Evolutionary conservation across 495 filamentous ascomycete species (phyloP).

Genomic region (Trichodelitschia bisporula): DNA sequence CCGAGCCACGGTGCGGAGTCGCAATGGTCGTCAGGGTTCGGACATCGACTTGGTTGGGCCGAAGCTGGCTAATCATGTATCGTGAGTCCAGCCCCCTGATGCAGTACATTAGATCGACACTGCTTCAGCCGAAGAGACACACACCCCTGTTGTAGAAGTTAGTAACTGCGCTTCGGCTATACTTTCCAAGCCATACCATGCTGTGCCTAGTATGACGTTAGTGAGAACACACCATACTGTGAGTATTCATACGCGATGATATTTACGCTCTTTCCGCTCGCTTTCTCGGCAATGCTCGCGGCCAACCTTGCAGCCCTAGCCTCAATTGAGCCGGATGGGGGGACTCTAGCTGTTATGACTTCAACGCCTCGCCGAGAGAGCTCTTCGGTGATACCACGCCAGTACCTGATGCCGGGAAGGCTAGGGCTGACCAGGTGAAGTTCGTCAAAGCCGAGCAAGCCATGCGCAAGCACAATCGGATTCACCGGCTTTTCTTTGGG

Average conservation of each 20-base stretch:
- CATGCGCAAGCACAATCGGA: conserved; percentile 69
- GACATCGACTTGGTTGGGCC: conserved; percentile 44
- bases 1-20: conserved; percentile 62
- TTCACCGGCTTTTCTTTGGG: conserved; percentile 24
- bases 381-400: conserved; percentile 72
- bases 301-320: conserved; percentile 41
- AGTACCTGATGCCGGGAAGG: conserved; percentile 66
- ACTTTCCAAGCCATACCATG: too few relatives aligned
- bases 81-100: conserved; percentile 63
- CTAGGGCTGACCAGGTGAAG: conserved; percentile 42
- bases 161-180: too few relatives aligned
- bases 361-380: conserved; percentile 44
- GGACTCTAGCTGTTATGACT: conserved; percentile 62
- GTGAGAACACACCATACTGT: conserved; percentile 11
- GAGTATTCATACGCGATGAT: conserved; percentile 47
- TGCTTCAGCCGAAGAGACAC: conserved; percentile 5
- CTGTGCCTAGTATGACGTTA: too few relatives aligned
- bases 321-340: conserved; percentile 58
- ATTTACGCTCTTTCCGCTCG: conserved; percentile 52
- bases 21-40: conserved; percentile 70
- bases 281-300: conserved; percentile 36
- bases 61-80: conserved; percentile 71
- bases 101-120: conserved; percentile 3
- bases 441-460: conserved; percentile 76
- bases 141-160: too few relatives aligned